Evolutionary conservation across 331 rosid species (phyloP).

Genomic region (Erythrophleum ivorense): DNA sequence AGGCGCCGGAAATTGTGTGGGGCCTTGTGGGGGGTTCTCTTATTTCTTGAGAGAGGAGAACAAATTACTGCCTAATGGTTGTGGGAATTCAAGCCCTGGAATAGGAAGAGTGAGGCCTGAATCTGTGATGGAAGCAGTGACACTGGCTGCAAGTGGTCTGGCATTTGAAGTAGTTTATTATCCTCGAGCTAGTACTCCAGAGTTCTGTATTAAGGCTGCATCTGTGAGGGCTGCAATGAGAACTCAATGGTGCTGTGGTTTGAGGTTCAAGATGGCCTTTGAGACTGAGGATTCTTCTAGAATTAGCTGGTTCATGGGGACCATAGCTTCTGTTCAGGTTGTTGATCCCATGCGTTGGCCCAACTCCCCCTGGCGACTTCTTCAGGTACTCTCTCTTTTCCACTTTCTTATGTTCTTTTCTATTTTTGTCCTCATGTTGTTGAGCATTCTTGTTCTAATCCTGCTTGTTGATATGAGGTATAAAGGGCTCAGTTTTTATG

Average conservation of each 20-base stretch:
- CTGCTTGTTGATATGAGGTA: not conserved
- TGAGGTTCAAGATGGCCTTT: conserved; percentile 99
- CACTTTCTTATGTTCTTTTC: not conserved
- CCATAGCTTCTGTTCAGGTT: conserved; percentile 80
- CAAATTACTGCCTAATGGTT: conserved; percentile 26
- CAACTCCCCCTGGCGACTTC: conserved; percentile 95
- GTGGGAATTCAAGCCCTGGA: conserved; percentile 9
- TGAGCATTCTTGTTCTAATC: not conserved
- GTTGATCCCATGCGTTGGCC: conserved; percentile 92
- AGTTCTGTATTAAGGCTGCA: conserved; percentile 78
- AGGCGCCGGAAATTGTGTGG: not conserved
- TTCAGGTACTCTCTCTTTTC: conserved; percentile 63
- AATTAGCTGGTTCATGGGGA: conserved; percentile 99
- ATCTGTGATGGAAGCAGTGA: conserved; percentile 74
- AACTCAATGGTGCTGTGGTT: conserved; percentile 85
- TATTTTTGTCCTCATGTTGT: not conserved
- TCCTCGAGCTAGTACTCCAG: conserved; percentile 88
- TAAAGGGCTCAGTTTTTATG: conserved; percentile 6
- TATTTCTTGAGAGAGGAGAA: conserved; percentile 66
- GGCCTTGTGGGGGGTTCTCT: conserved; percentile 9
- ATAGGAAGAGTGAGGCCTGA: conserved; percentile 69
- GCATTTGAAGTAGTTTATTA: conserved; percentile 80
- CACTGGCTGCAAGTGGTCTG: conserved; percentile 65
- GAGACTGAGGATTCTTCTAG: conserved; percentile 97
- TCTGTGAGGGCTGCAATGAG: conserved; percentile 79